A percentile compares a stretch with the other conserved stretches of the same genome.
phyloP scores from a whole-genome alignment of 2,329 filamentous ascomycete genomes.

The Penicillium olsonii region DNA sequence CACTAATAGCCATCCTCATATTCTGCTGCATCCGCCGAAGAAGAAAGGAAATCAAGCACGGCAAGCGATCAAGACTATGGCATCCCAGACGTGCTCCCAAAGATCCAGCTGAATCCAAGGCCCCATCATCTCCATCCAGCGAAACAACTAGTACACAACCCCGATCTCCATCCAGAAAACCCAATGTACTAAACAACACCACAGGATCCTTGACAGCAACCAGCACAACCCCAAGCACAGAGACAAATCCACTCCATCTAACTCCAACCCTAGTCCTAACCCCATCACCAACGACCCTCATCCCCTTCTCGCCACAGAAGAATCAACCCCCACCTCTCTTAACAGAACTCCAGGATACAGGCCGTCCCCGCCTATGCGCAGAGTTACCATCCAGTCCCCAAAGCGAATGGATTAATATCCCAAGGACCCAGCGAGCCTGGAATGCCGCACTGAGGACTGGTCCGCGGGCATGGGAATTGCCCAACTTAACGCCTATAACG shows the following conservation, averaged over 20 bases:
- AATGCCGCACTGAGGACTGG: neutral
- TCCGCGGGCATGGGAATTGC: neutral
- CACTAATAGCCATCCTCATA: conserved; percentile 13
- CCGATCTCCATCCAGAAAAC: neutral
- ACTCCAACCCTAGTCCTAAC: neutral
- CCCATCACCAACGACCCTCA: neutral
- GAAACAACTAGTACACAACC: conserved; percentile 2
- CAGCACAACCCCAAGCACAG: neutral
- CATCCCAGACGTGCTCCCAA: no score
- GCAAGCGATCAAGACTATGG: conserved; percentile 1
- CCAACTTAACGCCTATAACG: neutral
- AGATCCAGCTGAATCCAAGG: neutral
- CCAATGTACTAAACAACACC: neutral
- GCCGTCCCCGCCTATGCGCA: conserved; percentile 26
- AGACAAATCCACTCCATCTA: neutral
- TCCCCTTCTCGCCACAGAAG: neutral
- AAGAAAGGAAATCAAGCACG: conserved; percentile 5
- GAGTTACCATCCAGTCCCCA: conserved; percentile 26
- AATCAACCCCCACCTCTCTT: conserved; percentile 5
- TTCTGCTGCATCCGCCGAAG: conserved; percentile 22
- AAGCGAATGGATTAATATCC: conserved; percentile 34
- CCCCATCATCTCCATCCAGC: neutral
- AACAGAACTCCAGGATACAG: conserved; percentile 32
- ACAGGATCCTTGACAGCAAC: neutral
- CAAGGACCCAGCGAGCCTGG: conserved; percentile 15